phyloP scores from a whole-genome alignment of 805 yeast genomes.

The Myxozyma melibiosi region DNA sequence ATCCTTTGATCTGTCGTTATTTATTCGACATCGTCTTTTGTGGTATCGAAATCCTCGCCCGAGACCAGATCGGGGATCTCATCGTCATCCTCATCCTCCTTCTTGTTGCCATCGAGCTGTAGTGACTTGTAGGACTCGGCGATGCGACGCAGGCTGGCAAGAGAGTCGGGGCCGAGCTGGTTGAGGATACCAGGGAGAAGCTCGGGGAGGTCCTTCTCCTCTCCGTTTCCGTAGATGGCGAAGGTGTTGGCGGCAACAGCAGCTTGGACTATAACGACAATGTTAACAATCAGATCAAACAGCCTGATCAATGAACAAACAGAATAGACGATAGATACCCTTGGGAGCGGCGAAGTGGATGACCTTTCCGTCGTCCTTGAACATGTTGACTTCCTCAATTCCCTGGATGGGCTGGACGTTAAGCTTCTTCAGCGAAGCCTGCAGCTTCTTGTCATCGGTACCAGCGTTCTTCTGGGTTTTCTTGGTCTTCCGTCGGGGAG shows the following conservation, averaged over 20 bases:
- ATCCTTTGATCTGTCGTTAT: not conserved
- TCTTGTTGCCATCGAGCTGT: constrained; percentile 45
- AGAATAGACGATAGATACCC: constrained; percentile 20
- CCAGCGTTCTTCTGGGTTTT: constrained; percentile 61
- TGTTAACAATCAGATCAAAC: not conserved
- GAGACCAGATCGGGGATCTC: constrained; percentile 66
- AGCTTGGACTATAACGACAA: constrained; percentile 64
- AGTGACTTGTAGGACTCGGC: constrained; percentile 78
- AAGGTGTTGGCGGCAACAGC: constrained; percentile 88
- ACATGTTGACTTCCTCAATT: constrained; percentile 96
- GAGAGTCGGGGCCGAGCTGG: constrained; percentile 94
- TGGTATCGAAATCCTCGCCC: constrained; percentile 33
- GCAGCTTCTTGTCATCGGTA: constrained; percentile 88
- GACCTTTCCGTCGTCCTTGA: constrained; percentile 94
- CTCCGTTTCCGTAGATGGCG: constrained; percentile 93
- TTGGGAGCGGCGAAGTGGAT: constrained; percentile 95
- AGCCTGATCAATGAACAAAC: not conserved
- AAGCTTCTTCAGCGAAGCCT: constrained; percentile 83
- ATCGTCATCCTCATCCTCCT: constrained; percentile 50
- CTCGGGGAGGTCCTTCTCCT: constrained; percentile 88
- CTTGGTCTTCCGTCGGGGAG: constrained; percentile 90
- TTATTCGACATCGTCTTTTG: constrained; percentile 30
- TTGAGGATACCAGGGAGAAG: constrained; percentile 92
- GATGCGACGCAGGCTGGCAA: constrained; percentile 81
- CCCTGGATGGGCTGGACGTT: constrained; percentile 86